Base-by-base conservation (phyloP, 805 yeast genomes). In the Candida maris region DNA sequence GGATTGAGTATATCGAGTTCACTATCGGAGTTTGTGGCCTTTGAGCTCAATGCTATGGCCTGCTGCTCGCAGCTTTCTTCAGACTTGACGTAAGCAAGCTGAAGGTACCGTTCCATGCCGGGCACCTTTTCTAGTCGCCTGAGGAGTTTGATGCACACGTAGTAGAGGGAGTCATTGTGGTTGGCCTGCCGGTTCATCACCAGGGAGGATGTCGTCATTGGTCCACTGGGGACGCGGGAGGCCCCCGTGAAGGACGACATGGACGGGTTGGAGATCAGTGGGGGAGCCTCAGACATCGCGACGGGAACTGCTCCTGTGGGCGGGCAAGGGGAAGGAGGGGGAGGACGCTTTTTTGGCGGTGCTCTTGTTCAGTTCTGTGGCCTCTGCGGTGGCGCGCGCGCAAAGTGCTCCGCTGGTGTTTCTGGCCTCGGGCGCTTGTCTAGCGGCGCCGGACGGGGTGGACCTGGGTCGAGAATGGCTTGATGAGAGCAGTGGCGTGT, bases 61-160 rank as follows among this genome's bases (percentile, higher is more conserved):
- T 84, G 93, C 48, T 80, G 81, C 53, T 83, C 91, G 30, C 85
- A 75, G 32, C 77, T 64, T 22, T 72, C 75, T 52, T 83, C 89
- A 5, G 88, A 84, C 10, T 79, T 68, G 9, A 73, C 65, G 55
- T 72, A 73, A 2, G 91, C 89, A 24, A 77, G 63, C 36, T 73
- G 71, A 40, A 85, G 54, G 56, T 77, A 83, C 26, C 88, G 82
- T 24, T 71, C 73, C 71, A 87, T 70, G 14, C 81, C 88, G 0
- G 83, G 77, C 16, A 84, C 71, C 27, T 65, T 61, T 35, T 73
- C 75, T 23, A 87, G 59, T 41, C 81, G 61, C 39, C 62, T 67
- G 51, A 77, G 71, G 37, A 85, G 65, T 19, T 65, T 67, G 17
- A 70, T 58, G 55, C 93, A 79, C 25, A 84, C 73, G 56, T 80